Percentiles rank a stretch among this genome's conserved stretches.
Evolutionary conservation across 2,329 filamentous ascomycete genomes (phyloP).

Genomic region (Elsinoe fawcettii): DNA sequence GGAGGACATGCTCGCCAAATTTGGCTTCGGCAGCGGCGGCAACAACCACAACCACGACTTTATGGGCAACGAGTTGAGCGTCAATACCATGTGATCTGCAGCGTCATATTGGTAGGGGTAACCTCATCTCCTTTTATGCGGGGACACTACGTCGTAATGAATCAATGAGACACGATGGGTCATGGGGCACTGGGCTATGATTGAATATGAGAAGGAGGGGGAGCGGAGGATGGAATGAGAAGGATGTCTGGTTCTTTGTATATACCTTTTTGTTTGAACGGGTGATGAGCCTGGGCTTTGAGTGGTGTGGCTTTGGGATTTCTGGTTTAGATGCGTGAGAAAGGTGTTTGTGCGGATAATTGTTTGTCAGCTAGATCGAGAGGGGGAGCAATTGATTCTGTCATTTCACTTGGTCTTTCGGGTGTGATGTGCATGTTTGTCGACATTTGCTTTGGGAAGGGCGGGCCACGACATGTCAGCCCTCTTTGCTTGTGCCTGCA

Average conservation of each 20-base stretch:
- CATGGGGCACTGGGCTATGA: conserved; percentile 3
- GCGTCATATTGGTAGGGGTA: not conserved
- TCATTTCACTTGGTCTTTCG: not conserved
- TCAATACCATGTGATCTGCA: conserved; percentile 15
- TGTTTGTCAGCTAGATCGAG: not conserved
- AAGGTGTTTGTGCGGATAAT: not conserved
- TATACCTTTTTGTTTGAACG: not conserved
- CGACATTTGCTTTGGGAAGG: too few relatives aligned
- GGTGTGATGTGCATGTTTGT: too few relatives aligned
- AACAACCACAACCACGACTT: conserved; percentile 3
- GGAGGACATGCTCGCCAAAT: conserved; percentile 21
- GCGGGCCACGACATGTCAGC: too few relatives aligned
- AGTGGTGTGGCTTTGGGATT: not conserved
- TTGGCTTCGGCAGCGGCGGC: conserved; percentile 12
- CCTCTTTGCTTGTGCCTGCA: too few relatives aligned
- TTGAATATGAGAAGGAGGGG: not conserved
- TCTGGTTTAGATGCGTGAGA: not conserved
- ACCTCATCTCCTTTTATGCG: not conserved
- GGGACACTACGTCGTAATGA: not conserved
- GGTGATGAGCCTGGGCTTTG: not conserved
- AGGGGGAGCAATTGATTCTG: not conserved
- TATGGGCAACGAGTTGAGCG: conserved; percentile 11
- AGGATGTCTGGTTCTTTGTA: not conserved
- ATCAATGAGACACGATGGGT: conserved; percentile 8
- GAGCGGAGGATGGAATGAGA: not conserved